Conservation (phyloP, 257 asterid species). For the Gentiana dahurica region DNA sequence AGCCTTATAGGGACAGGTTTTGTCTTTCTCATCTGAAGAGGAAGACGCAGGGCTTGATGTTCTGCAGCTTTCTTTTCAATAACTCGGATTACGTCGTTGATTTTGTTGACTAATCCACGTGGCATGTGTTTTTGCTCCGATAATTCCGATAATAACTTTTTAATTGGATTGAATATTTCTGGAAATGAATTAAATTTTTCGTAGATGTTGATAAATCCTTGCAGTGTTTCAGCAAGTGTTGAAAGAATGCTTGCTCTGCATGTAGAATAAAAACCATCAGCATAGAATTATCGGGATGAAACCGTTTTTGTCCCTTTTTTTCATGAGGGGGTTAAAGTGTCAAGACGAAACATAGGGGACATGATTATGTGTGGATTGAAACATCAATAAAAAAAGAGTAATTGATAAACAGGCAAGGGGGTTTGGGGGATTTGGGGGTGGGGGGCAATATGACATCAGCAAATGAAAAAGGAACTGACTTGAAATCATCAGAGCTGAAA, state of each 20-base stretch:
- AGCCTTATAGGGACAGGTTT: constrained; percentile 44
- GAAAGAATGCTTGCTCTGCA: constrained; percentile 64
- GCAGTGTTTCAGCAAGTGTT: constrained; percentile 49
- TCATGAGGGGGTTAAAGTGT: neutral
- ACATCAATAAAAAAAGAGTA: neutral
- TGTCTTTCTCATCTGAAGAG: constrained; percentile 58
- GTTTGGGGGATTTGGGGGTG: neutral
- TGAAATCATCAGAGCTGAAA: constrained; percentile 58
- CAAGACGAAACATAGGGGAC: no score
- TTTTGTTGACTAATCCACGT: constrained; percentile 39
- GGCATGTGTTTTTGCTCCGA: constrained; percentile 46
- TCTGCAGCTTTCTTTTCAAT: constrained; percentile 51
- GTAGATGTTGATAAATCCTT: constrained; percentile 47
- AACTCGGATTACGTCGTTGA: constrained; percentile 27
- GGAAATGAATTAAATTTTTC: constrained; percentile 64
- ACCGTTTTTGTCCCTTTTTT: no score
- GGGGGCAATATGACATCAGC: neutral
- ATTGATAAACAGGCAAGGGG: no score
- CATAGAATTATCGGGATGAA: no score
- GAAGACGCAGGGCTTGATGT: constrained; percentile 51
- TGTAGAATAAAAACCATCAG: constrained; percentile 1
- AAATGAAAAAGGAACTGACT: constrained; percentile 21
- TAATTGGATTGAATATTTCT: constrained; percentile 66
- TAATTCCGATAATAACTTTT: constrained; percentile 37
- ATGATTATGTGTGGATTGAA: neutral